Conservation (phyloP, 768 basidiomycete species). For the Gloeostereum incarnatum region DNA sequence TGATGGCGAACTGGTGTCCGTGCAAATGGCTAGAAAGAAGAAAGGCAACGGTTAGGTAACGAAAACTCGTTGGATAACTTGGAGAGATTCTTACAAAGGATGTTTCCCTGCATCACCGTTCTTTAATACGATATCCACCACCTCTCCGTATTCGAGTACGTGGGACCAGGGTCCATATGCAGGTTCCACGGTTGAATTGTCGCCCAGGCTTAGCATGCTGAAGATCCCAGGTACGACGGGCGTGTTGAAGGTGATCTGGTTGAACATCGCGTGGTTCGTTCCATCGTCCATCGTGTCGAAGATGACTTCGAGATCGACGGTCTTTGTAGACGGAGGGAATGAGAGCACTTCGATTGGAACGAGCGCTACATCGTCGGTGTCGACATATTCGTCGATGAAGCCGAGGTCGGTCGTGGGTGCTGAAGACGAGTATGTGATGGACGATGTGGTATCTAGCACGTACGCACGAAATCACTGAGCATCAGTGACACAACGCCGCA, state of each 20-base stretch:
- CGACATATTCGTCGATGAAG: constrained; percentile 44
- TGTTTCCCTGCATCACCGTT: constrained; percentile 70
- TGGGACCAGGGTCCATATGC: constrained; percentile 81
- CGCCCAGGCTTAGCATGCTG: constrained; percentile 67
- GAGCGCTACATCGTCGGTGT: constrained; percentile 59
- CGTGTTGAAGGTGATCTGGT: constrained; percentile 56
- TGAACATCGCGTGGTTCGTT: constrained; percentile 76
- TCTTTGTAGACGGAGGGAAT: constrained; percentile 41
- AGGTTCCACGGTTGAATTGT: constrained; percentile 49
- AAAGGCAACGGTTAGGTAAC: constrained; percentile 1
- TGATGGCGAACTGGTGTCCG: constrained; percentile 81
- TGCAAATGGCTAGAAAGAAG: constrained; percentile 68
- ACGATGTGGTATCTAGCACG: constrained; percentile 66
- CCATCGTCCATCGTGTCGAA: constrained; percentile 87
- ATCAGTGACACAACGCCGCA: not conserved
- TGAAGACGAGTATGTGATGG: constrained; percentile 62
- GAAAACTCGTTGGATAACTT: constrained; percentile 2
- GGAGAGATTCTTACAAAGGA: constrained; percentile 58
- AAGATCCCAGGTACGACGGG: constrained; percentile 73
- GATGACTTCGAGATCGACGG: constrained; percentile 58
- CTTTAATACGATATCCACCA: constrained; percentile 69
- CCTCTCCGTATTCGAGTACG: constrained; percentile 65
- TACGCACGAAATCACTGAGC: not conserved
- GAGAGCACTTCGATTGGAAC: constrained; percentile 50
- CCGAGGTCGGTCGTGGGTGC: constrained; percentile 44